phyloP scores from a whole-genome alignment of 176 grass and related monocot genomes.

The Carex scoparia region DNA sequence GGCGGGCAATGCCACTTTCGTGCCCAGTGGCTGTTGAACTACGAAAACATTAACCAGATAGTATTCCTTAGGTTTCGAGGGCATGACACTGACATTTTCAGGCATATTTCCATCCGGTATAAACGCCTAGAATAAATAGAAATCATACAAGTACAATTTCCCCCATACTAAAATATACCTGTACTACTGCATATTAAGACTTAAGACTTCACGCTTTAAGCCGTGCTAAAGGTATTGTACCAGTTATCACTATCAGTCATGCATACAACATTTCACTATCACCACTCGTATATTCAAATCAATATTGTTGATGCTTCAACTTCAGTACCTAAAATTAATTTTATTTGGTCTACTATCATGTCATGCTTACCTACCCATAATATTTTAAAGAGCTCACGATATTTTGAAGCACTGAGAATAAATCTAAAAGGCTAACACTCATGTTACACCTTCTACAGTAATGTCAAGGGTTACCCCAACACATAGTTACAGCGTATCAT shows the following conservation, averaged over 20 bases:
- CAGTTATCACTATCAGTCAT: background rate
- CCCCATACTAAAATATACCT: background rate
- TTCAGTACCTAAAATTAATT: background rate
- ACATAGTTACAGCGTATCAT: constrained; percentile 20
- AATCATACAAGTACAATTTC: background rate
- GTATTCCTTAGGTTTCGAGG: background rate
- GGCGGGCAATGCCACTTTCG: background rate
- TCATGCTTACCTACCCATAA: background rate
- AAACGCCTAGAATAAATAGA: background rate
- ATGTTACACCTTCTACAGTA: background rate
- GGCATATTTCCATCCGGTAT: background rate
- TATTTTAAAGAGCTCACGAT: background rate
- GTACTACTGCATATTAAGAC: background rate
- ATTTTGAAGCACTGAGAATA: background rate
- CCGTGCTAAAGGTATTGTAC: background rate
- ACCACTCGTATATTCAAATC: background rate
- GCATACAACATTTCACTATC: background rate
- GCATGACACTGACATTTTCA: background rate
- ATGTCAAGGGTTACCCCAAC: background rate
- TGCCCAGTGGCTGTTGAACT: too few relatives aligned
- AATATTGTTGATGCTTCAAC: background rate
- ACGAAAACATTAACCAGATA: background rate
- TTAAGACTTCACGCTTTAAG: background rate
- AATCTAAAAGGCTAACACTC: background rate
- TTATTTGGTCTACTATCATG: background rate